phyloP scores from a whole-genome alignment of 2,329 filamentous ascomycete genomes.

The Thielaviopsis populi region DNA sequence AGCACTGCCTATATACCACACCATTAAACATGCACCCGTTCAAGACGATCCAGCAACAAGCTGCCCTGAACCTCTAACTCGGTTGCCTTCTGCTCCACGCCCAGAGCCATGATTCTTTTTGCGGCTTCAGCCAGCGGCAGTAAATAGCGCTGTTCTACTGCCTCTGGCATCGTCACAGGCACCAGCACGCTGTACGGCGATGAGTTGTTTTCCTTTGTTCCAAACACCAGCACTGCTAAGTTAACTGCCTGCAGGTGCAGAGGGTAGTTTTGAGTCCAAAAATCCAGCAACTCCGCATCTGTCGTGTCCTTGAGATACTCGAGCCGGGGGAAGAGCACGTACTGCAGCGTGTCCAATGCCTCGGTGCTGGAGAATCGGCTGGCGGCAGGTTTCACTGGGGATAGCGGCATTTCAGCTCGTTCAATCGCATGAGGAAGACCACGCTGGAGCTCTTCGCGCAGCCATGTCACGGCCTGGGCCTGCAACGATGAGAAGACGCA shows the following conservation, averaged over 20 bases:
- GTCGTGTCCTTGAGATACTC: constrained; percentile 30
- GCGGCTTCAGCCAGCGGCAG: constrained; percentile 36
- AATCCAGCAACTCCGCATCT: constrained; percentile 32
- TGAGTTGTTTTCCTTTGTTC: constrained; percentile 29
- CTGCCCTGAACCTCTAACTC: constrained; percentile 28
- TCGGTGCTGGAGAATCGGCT: constrained; percentile 36
- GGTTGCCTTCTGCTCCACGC: constrained; percentile 23
- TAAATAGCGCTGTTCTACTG: constrained; percentile 44
- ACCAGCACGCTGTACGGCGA: constrained; percentile 25
- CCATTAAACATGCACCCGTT: constrained; percentile 23
- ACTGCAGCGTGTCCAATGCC: constrained; percentile 45
- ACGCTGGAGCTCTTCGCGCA: constrained; percentile 45
- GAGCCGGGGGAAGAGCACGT: constrained; percentile 44
- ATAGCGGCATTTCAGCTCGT: constrained; percentile 24
- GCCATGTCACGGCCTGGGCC: constrained; percentile 47
- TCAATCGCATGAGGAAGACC: constrained; percentile 12
- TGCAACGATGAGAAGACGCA: constrained; percentile 48
- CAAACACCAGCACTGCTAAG: constrained; percentile 33
- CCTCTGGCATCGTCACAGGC: constrained; percentile 40
- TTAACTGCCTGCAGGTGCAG: constrained; percentile 47
- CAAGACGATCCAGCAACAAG: constrained; percentile 30
- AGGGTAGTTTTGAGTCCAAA: constrained; percentile 36
- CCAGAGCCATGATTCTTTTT: constrained; percentile 24
- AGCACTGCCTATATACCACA: neutral
- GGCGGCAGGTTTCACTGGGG: constrained; percentile 17